phyloP scores from a whole-genome alignment of 1,284 basidiomycete genomes.

The Neonothopanus nambi region DNA sequence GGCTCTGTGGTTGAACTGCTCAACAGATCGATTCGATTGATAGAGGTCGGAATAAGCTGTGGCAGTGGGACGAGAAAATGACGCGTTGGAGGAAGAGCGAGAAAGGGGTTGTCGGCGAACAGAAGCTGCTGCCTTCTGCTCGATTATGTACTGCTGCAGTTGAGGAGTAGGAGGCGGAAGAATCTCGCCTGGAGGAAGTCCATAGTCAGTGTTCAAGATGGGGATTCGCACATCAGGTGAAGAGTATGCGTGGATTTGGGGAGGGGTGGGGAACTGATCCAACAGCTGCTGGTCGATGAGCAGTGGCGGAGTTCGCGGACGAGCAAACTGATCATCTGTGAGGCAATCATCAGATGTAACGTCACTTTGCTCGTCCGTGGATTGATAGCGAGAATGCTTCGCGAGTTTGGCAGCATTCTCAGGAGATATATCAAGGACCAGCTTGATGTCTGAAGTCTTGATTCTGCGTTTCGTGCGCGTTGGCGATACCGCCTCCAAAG shows the following conservation, averaged over 20 bases:
- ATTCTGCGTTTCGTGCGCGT: background rate
- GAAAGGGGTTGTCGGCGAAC: conserved; percentile 7
- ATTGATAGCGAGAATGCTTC: background rate
- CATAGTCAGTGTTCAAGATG: background rate
- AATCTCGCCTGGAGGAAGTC: background rate
- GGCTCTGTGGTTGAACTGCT: too few relatives aligned
- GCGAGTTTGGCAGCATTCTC: background rate
- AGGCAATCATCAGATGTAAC: background rate
- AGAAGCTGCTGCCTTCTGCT: conserved; percentile 1
- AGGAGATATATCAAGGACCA: conserved; percentile 5
- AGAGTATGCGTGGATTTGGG: conserved; percentile 7
- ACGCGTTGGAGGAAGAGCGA: conserved; percentile 9
- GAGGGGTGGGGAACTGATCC: conserved; percentile 12
- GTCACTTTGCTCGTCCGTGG: background rate
- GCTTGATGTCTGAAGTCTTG: conserved; percentile 8
- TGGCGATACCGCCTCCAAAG: background rate
- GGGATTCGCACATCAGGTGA: conserved; percentile 4
- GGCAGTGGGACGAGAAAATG: conserved; percentile 9
- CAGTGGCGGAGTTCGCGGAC: conserved; percentile 3
- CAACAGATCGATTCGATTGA: background rate
- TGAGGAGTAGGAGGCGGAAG: conserved; percentile 7
- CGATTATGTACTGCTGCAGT: conserved; percentile 1
- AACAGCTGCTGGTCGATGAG: conserved; percentile 10
- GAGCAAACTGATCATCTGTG: background rate
- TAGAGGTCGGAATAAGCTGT: conserved; percentile 6